These are phyloP conservation scores for Chimonanthus praecox DNA, from an alignment of 164 flowering plant genomes.

Conservation along the genomic window DNA sequence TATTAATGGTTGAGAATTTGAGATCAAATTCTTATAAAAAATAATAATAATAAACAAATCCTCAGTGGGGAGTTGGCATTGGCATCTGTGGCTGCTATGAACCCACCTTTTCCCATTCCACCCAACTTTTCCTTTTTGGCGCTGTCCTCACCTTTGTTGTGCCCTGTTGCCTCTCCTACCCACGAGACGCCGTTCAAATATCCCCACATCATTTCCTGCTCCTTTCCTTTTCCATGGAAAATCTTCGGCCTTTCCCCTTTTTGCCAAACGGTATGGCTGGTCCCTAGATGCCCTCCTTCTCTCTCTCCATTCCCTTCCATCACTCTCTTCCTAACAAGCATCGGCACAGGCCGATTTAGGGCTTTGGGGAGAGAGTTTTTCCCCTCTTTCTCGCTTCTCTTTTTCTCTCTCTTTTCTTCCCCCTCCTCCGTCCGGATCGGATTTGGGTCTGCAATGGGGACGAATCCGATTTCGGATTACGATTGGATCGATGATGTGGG, in stretches of 20 bases:
- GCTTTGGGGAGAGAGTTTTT: not conserved
- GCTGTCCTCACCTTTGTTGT: not conserved
- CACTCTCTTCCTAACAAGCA: not conserved
- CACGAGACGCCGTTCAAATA: not conserved
- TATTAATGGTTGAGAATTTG: no score
- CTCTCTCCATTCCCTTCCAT: not conserved
- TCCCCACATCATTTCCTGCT: not conserved
- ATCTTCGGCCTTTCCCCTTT: not conserved
- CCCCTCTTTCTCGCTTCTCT: not conserved
- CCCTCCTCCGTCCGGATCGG: not conserved
- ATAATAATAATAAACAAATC: not conserved
- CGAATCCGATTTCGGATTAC: conserved; percentile 16
- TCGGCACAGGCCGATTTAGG: not conserved
- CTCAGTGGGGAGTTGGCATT: not conserved
- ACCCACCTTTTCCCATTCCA: not conserved
- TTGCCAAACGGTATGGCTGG: not conserved
- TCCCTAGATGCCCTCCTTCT: not conserved
- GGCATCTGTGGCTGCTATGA: not conserved
- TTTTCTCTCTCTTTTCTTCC: not conserved
- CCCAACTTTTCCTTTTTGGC: not conserved
- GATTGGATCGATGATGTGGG: conserved; percentile 14
- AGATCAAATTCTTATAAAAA: no score
- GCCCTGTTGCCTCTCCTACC: not conserved
- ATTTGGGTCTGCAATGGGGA: conserved; percentile 7
- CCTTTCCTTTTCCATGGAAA: not conserved